Evolutionary conservation across 306 rosid genomes (phyloP).

Genomic region (Prunus kanzakura): DNA sequence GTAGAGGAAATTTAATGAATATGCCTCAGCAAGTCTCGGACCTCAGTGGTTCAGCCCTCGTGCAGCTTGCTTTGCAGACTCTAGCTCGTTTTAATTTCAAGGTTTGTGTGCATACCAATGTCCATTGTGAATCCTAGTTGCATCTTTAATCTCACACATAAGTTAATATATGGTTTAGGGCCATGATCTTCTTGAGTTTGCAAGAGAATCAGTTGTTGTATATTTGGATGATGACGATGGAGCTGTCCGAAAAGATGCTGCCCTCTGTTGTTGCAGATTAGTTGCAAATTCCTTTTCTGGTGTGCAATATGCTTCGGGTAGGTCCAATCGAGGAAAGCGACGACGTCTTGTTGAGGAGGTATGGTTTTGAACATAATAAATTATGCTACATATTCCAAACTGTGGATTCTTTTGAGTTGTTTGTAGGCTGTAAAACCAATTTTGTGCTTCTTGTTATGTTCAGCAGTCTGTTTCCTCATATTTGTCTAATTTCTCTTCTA

Average conservation of each 20-base stretch:
- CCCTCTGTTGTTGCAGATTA: slow-evolving; percentile 92
- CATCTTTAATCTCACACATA: slow-evolving; percentile 12
- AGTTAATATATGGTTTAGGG: slow-evolving; percentile 56
- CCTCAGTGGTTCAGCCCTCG: slow-evolving; percentile 65
- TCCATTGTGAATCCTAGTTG: slow-evolving; percentile 11
- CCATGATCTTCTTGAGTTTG: slow-evolving; percentile 94
- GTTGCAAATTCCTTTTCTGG: slow-evolving; percentile 78
- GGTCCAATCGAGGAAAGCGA: slow-evolving; percentile 81
- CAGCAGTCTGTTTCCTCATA: not conserved
- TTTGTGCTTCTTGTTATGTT: not conserved
- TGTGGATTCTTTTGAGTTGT: not conserved
- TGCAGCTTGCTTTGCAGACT: slow-evolving; percentile 95
- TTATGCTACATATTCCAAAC: not conserved
- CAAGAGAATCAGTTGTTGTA: slow-evolving; percentile 83
- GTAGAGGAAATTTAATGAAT: slow-evolving; percentile 57
- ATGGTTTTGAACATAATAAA: slow-evolving; percentile 19
- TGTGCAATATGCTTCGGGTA: slow-evolving; percentile 65
- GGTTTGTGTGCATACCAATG: slow-evolving; percentile 45
- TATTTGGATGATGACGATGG: slow-evolving; percentile 97
- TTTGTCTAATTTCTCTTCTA: not conserved
- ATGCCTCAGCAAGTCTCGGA: slow-evolving; percentile 71
- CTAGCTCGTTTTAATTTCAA: slow-evolving; percentile 90
- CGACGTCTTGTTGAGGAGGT: slow-evolving; percentile 92
- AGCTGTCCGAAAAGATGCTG: slow-evolving; percentile 90
- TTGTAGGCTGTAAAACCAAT: not conserved